Percentiles rank a stretch among this genome's conserved stretches.
These are phyloP conservation scores for Penicillium crustosum DNA, from an alignment of 2,329 filamentous ascomycete genomes.

Conservation along the genomic window DNA sequence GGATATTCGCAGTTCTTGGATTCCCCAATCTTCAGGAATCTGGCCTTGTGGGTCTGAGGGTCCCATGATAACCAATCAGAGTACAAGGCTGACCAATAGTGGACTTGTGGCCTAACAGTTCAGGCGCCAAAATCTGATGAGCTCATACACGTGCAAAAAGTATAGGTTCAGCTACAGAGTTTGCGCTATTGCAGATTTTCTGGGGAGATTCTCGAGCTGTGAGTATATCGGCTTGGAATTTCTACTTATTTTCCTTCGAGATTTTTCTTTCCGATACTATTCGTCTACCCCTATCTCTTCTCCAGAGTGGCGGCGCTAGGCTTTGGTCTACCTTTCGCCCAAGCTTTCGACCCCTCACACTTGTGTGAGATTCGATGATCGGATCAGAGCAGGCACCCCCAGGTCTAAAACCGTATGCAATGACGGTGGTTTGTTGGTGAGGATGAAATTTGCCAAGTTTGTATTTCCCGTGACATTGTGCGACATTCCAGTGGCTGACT, in stretches of 20 bases:
- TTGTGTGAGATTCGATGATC: constrained; percentile 1
- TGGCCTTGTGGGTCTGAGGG: constrained; percentile 7
- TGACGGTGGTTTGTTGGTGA: constrained; percentile 23
- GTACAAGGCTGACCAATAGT: neutral
- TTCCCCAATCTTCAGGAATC: constrained; percentile 9
- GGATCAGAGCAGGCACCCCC: neutral
- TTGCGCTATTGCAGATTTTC: neutral
- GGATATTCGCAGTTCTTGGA: neutral
- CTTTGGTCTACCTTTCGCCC: neutral
- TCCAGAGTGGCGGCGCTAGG: neutral
- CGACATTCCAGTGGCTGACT: constrained; percentile 23
- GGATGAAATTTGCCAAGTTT: constrained; percentile 65
- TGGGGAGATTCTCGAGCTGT: neutral
- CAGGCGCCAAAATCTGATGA: constrained; percentile 13
- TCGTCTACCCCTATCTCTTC: neutral
- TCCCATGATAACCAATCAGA: constrained; percentile 1
- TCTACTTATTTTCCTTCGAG: neutral
- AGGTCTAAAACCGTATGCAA: constrained; percentile 13
- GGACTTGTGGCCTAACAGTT: constrained; percentile 4
- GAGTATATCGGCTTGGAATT: neutral
- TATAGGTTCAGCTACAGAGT: constrained; percentile 11
- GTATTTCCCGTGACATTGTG: neutral
- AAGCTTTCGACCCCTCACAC: constrained; percentile 7
- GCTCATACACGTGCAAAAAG: constrained; percentile 27
- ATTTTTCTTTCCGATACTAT: neutral